Percentiles rank a stretch among this genome's conserved stretches.
These are phyloP conservation scores for Scytalidium lignicola DNA, from an alignment of 2,329 filamentous ascomycete genomes.

Conservation along the genomic window DNA sequence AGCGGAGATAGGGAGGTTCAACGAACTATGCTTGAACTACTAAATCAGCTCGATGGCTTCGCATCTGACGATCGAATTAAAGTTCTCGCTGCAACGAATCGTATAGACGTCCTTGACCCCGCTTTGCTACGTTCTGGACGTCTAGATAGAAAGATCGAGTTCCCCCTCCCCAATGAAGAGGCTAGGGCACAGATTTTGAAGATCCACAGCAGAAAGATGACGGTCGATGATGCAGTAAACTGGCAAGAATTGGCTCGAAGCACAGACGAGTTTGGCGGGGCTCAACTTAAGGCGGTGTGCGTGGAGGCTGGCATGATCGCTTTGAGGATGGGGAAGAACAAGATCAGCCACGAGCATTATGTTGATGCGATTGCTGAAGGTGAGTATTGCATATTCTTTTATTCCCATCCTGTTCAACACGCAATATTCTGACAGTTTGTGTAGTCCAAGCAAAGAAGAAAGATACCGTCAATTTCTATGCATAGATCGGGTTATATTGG, in stretches of 20 bases:
- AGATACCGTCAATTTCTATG: slow-evolving; percentile 26
- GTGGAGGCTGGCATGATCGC: slow-evolving; percentile 99
- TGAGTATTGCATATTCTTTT: slow-evolving; percentile 29
- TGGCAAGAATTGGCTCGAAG: slow-evolving; percentile 93
- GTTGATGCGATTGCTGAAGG: slow-evolving; percentile 98
- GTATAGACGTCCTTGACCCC: slow-evolving; percentile 88
- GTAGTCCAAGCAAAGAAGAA: slow-evolving; percentile 1
- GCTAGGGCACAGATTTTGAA: slow-evolving; percentile 93
- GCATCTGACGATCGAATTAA: slow-evolving; percentile 96
- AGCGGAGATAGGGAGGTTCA: slow-evolving; percentile 97
- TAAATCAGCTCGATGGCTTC: slow-evolving; percentile 98
- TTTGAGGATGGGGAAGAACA: slow-evolving; percentile 85
- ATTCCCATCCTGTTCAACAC: background rate
- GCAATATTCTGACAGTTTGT: slow-evolving; percentile 6
- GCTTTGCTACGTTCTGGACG: slow-evolving; percentile 87
- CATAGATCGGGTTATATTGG: slow-evolving; percentile 17
- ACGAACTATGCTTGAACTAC: slow-evolving; percentile 95
- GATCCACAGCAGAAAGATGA: slow-evolving; percentile 99
- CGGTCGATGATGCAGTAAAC: slow-evolving; percentile 86
- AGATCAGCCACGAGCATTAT: slow-evolving; percentile 97
- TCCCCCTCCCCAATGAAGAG: slow-evolving; percentile 96
- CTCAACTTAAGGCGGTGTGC: slow-evolving; percentile 96
- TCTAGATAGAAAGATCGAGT: slow-evolving; percentile 96
- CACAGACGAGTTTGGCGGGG: slow-evolving; percentile 97
- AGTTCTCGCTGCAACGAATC: slow-evolving; percentile 90